Evolutionary conservation across 2,329 filamentous ascomycete genomes (phyloP).

Genomic region (Graphiopsis chlorocephala): DNA sequence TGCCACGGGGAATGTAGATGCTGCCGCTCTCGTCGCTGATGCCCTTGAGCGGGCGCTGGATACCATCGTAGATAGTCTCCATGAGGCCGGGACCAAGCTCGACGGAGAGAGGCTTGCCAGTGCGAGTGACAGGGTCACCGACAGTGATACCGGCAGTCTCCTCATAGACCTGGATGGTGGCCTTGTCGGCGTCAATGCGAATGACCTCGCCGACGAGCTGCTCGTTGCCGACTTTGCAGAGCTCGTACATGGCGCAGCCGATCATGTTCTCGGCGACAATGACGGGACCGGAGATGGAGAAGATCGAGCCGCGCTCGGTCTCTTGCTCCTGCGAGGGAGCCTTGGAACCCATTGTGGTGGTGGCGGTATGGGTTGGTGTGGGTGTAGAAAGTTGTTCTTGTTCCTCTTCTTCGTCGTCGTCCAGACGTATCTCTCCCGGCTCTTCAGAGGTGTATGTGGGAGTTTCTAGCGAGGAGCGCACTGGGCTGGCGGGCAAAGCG

Average conservation of each 20-base stretch:
- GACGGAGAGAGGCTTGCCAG: slow-evolving; percentile 93
- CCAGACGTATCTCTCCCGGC: slow-evolving; percentile 13
- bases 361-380: slow-evolving; percentile 22
- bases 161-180: slow-evolving; percentile 98
- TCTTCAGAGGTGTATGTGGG: slow-evolving; percentile 2
- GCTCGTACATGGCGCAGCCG: slow-evolving; percentile 99
- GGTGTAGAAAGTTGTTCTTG: slow-evolving; percentile 8
- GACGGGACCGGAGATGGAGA: slow-evolving; percentile 79
- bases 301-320: slow-evolving; percentile 63
- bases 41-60: slow-evolving; percentile 86
- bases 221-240: slow-evolving; percentile 91
- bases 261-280: slow-evolving; percentile 98
- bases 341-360: slow-evolving; percentile 36
- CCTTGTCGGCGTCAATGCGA: slow-evolving; percentile 91
- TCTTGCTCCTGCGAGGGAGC: slow-evolving; percentile 48
- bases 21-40: slow-evolving; percentile 76
- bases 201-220: slow-evolving; percentile 95
- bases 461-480: not conserved
- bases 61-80: slow-evolving; percentile 99
- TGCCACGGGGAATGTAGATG: slow-evolving; percentile 97
- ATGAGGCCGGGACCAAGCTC: slow-evolving; percentile 95
- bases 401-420: slow-evolving; percentile 17
- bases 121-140: slow-evolving; percentile 85
- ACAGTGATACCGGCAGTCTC: slow-evolving; percentile 97
- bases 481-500: slow-evolving; percentile 21